These are phyloP conservation scores for Tetracladium setigerum DNA, from an alignment of 495 filamentous ascomycete species.

Conservation along the genomic window DNA sequence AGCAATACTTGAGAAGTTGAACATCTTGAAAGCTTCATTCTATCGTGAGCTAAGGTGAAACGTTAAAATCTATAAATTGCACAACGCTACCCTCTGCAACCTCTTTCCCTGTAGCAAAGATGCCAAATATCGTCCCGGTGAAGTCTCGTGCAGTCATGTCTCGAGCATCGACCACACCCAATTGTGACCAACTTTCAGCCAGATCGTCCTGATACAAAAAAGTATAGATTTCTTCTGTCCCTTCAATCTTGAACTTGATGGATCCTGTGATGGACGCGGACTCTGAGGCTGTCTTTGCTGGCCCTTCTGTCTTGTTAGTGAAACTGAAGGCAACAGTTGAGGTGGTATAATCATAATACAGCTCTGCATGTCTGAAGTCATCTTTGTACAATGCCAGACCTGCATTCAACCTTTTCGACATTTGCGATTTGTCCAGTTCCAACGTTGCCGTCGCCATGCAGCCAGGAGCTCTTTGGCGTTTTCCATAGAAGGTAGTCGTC, in stretches of 20 bases:
- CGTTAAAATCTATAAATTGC: background rate
- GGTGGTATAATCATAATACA: conserved; percentile 1
- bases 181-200: background rate
- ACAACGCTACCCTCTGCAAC: background rate
- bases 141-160: conserved; percentile 9
- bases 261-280: background rate
- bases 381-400: conserved; percentile 11
- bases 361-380: conserved; percentile 6
- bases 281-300: too few relatives aligned
- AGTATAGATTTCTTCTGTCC: background rate
- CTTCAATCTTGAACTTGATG: conserved; percentile 8
- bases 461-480: conserved; percentile 1
- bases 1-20: too few relatives aligned
- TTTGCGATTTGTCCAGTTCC: background rate
- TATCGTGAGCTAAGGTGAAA: too few relatives aligned
- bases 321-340: background rate
- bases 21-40: too few relatives aligned
- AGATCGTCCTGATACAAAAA: background rate
- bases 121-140: conserved; percentile 8
- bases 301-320: background rate
- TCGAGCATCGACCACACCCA: background rate
- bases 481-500: background rate
- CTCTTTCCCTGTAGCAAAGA: conserved; percentile 3
- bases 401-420: background rate
- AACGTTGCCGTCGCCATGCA: background rate